Conservation (phyloP, 305 asterid genomes). For the Fraxinus latifolia region DNA sequence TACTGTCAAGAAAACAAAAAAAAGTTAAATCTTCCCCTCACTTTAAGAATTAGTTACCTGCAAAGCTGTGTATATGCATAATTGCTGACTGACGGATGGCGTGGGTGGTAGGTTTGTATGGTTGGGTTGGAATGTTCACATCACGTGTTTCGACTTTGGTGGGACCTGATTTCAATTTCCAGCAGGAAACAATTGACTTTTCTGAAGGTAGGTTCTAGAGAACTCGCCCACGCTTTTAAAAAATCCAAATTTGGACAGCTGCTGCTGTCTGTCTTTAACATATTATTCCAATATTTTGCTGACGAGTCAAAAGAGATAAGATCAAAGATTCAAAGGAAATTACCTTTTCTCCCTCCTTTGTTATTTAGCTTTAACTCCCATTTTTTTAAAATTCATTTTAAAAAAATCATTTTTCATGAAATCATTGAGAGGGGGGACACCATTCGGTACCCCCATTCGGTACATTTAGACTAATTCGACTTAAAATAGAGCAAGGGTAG, state of each 20-base stretch:
- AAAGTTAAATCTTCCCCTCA: background rate
- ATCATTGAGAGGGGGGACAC: too few relatives aligned
- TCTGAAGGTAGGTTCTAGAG: background rate
- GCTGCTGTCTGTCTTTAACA: background rate
- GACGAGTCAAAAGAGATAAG: background rate
- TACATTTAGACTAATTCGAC: too few relatives aligned
- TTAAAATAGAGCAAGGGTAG: background rate
- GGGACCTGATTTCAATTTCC: background rate
- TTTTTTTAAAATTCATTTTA: background rate
- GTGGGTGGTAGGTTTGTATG: background rate
- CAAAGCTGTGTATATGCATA: background rate
- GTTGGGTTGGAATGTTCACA: background rate
- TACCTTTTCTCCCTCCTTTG: background rate
- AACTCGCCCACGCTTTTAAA: background rate
- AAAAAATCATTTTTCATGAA: too few relatives aligned
- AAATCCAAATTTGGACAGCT: background rate
- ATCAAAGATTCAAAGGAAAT: too few relatives aligned
- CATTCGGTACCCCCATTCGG: too few relatives aligned
- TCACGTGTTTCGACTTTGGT: background rate
- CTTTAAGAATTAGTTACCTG: background rate
- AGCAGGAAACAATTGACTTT: background rate
- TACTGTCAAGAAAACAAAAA: background rate
- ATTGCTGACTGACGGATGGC: background rate
- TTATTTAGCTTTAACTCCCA: background rate
- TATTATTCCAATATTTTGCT: background rate